Evolutionary conservation across 129 eudicot genomes (phyloP), one percentile per base, ranked within the genome.

Genomic region (Artemisia tridentata): DNA sequence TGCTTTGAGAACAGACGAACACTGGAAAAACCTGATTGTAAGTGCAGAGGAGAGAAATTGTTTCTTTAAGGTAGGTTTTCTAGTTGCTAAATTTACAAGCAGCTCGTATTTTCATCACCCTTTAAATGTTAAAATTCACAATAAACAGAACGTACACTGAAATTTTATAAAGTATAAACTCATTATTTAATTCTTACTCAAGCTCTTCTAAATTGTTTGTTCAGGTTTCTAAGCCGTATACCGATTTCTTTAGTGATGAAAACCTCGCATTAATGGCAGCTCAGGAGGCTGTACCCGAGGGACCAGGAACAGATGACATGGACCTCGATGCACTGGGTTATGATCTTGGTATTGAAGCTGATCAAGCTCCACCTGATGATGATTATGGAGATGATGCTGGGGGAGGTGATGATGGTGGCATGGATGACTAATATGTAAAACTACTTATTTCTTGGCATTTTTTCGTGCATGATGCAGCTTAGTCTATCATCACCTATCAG

Each of bases 201-300:
- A 62, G 52, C 67, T 43, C 12, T 20, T 72, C 8, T 51, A 15
- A 52, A 49, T n/a, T 25, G 50, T 6, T 38, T 14, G 58, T 69
- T 73, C 81, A 90, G 96, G 95, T 90, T 53, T 84, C 95, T 10
- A 86, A 90, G 85, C 95, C 95, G 9, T 90, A 86, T 46, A 31
- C 80, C 0, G 85, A 86, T 2, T 90, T 78, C 72, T 80, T 90
- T 55, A 80, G 81, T 25, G 88, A 86, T 0, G 79, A 59, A 12
- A 79, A 71, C 72, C 78, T 90, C 3, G 69, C 81, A 76, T 53
- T 84, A 1, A 73, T 86, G 93, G 75, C 76, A 70, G 80, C 49
- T 5, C 58, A 73, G 73, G 86, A 72, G 63, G 50, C 74, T 7
- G 72, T 21, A 59, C 58, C 79, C 3, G 85, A 57, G 25, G 48